Evolutionary conservation across 2,329 filamentous ascomycete species (phyloP), one percentile per base, ranked within the genome.

Genomic region (Zelopaecilomyces penicillatus): DNA sequence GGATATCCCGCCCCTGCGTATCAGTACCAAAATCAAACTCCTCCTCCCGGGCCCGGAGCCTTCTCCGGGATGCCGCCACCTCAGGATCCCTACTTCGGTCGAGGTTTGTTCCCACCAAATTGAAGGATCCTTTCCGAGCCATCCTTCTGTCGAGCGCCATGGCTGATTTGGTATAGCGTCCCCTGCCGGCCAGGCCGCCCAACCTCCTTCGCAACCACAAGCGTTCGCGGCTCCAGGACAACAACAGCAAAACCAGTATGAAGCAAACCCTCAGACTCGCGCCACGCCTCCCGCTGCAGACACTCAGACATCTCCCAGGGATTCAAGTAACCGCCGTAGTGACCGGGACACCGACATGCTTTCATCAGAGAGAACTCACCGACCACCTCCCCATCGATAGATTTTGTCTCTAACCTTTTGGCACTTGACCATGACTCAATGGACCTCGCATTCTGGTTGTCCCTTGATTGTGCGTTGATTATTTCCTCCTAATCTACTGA

Each of bases 81-180:
- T 48, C 59, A 66, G 58, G 76, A 79, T 60, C 65, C 75, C 38
- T 71, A 73, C 52, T 77, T 74, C 54, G 75, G 75, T 66, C 77
- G 77, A 70, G 76, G 78, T 76, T 72, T 72, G 73, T 81, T 75
- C 66, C 51, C 19, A 19, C 58, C 53, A 54, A 59, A 54, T 56
- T 36, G 43, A 44, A 37, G 37, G 37, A 47, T 19, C 19, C 38
- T 30, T 12, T 38, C 45, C 45, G 37, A 44, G 41, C 40, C 35
- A 32, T 40, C 31, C 42, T 27, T 39, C 42, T 35, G 39, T 39
- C 43, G 45, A 47, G 44, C 43, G 47, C 42, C 55, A 52, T 37
- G 35, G 70, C 66, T 71, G 63, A 72, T 70, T 67, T 60, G 19
- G 19, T 71, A 60, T 74, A 75, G 71, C 69, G 58, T 74, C 71